phyloP scores from a whole-genome alignment of 805 yeast genomes.

The Cyberlindnera mycetangii region DNA sequence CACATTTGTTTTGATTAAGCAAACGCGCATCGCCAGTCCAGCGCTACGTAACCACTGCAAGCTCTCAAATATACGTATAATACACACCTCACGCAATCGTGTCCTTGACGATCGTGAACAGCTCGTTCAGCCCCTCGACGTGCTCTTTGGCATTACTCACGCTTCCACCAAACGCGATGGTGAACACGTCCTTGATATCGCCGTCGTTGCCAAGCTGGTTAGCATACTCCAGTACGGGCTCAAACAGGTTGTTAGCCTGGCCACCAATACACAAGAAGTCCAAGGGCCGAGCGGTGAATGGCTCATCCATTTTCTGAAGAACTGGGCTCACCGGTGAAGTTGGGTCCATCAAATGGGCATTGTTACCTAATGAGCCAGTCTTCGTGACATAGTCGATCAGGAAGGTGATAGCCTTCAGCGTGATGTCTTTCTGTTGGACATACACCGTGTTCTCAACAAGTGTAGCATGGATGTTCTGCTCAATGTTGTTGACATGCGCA shows the following conservation, averaged over 20 bases:
- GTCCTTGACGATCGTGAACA: constrained; percentile 46
- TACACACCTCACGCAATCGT: not conserved
- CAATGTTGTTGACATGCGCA: constrained; percentile 74
- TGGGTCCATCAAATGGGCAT: constrained; percentile 32
- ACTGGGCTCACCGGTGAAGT: constrained; percentile 12
- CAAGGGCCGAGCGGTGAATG: constrained; percentile 15
- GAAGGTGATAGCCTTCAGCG: constrained; percentile 54
- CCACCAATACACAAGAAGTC: constrained; percentile 58
- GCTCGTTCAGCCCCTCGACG: constrained; percentile 67
- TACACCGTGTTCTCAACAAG: constrained; percentile 65
- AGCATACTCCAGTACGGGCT: constrained; percentile 57
- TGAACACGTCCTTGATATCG: constrained; percentile 47
- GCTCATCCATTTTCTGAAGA: not conserved
- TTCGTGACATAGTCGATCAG: constrained; percentile 40
- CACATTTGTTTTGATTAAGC: no score
- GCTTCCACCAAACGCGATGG: constrained; percentile 59
- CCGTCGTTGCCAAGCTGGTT: constrained; percentile 34
- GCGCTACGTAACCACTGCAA: not conserved
- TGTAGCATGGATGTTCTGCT: constrained; percentile 67
- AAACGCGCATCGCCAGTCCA: no score
- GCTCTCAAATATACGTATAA: no score
- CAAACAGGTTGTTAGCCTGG: constrained; percentile 66
- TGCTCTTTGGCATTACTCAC: constrained; percentile 52
- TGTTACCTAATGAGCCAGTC: constrained; percentile 12
- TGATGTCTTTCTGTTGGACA: constrained; percentile 62